phyloP scores from a whole-genome alignment of 2,329 filamentous ascomycete species.

The Curvularia sp. region DNA sequence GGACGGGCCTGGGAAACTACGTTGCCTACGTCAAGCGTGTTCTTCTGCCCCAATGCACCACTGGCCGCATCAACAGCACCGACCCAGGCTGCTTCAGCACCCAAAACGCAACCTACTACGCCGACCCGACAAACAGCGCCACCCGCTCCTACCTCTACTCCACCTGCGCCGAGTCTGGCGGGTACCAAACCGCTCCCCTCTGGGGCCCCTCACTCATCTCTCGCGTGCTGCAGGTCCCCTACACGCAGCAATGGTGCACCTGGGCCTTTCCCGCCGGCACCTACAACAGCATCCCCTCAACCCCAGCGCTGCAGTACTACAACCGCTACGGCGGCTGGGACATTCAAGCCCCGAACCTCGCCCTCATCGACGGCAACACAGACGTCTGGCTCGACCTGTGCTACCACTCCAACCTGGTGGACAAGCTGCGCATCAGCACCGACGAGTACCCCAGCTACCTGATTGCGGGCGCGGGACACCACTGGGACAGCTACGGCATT shows the following conservation, averaged over 20 bases:
- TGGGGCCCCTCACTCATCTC: constrained; percentile 58
- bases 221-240: constrained; percentile 56
- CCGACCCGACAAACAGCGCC: constrained; percentile 52
- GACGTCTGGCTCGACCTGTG: constrained; percentile 63
- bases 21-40: constrained; percentile 60
- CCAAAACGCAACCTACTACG: constrained; percentile 55
- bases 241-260: constrained; percentile 64
- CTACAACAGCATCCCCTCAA: constrained; percentile 55
- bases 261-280: constrained; percentile 61
- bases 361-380: constrained; percentile 61
- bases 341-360: constrained; percentile 57
- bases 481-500: constrained; percentile 58
- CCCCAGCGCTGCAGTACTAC: constrained; percentile 54
- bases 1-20: constrained; percentile 61
- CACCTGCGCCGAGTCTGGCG: constrained; percentile 59
- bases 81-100: constrained; percentile 56
- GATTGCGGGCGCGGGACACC: constrained; percentile 61
- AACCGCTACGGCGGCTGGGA: constrained; percentile 59
- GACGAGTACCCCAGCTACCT: constrained; percentile 59
- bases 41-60: constrained; percentile 54
- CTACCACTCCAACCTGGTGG: constrained; percentile 58
- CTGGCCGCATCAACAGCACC: constrained; percentile 53
- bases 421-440: constrained; percentile 45
- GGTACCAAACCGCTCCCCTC: constrained; percentile 58
- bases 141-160: constrained; percentile 60